Evolutionary conservation across 2,329 filamentous ascomycete species (phyloP).

Genomic region (Alternaria sp.): DNA sequence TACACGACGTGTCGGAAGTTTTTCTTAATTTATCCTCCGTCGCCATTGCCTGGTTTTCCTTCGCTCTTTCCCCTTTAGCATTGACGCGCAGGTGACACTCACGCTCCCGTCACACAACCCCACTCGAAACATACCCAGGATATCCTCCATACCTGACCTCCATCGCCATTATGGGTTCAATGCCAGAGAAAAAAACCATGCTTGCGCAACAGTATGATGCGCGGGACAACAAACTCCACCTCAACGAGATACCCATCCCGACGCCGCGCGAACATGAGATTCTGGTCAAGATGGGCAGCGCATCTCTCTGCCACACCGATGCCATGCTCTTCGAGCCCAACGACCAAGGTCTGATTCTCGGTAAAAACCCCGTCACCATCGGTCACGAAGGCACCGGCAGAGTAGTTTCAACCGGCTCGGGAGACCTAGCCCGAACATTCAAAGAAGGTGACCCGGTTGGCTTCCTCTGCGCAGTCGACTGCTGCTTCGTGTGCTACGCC

Average conservation of each 20-base stretch:
- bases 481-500: slow-evolving; percentile 40
- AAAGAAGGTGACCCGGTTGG: slow-evolving; percentile 41
- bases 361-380: slow-evolving; percentile 41
- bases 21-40: neutral
- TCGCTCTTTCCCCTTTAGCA: neutral
- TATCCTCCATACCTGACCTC: neutral
- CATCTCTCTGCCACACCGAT: slow-evolving; percentile 51
- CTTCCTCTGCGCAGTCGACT: slow-evolving; percentile 42
- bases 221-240: slow-evolving; percentile 46
- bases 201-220: slow-evolving; percentile 41
- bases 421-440: slow-evolving; percentile 34
- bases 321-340: slow-evolving; percentile 47
- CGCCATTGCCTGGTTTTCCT: neutral
- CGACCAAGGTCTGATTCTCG: slow-evolving; percentile 40
- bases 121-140: neutral
- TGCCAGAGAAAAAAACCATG: slow-evolving; percentile 29
- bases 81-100: neutral
- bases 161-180: slow-evolving; percentile 20
- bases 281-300: slow-evolving; percentile 48
- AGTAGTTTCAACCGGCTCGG: slow-evolving; percentile 34
- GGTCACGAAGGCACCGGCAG: slow-evolving; percentile 42
- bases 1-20: neutral
- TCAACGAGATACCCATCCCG: slow-evolving; percentile 56
- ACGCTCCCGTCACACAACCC: neutral
- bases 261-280: slow-evolving; percentile 51